phyloP scores from a whole-genome alignment of 2,329 filamentous ascomycete species.

The Pseudogymnoascus sp. region DNA sequence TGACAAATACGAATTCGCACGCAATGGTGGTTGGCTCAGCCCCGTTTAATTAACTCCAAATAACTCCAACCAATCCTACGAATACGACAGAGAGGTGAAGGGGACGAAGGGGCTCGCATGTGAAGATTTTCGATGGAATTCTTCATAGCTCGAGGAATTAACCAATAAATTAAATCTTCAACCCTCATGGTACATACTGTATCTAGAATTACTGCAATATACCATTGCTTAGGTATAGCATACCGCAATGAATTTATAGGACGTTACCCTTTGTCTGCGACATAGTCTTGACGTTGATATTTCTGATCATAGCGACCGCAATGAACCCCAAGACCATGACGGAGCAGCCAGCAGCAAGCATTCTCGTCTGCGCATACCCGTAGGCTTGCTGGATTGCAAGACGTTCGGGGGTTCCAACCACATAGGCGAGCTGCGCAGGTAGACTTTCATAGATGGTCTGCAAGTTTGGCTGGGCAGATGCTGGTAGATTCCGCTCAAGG shows the following conservation, averaged over 20 bases:
- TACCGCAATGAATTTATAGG: constrained; percentile 11
- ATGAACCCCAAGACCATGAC: constrained; percentile 35
- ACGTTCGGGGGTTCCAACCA: constrained; percentile 34
- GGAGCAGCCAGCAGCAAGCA: constrained; percentile 42
- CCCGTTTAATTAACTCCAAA: not conserved
- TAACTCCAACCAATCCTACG: not conserved
- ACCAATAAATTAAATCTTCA: not conserved
- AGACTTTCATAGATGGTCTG: constrained; percentile 45
- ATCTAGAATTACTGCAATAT: not conserved
- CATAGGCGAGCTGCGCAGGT: constrained; percentile 41
- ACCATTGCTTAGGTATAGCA: not conserved
- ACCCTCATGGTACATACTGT: not conserved
- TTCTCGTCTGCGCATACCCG: constrained; percentile 39
- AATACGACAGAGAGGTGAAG: not conserved
- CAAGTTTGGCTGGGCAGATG: constrained; percentile 29
- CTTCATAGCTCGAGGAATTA: not conserved
- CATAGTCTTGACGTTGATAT: constrained; percentile 37
- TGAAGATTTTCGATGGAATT: not conserved
- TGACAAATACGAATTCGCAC: not conserved
- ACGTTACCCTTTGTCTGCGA: constrained; percentile 36
- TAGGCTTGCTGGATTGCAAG: constrained; percentile 52
- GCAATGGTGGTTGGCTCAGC: not conserved
- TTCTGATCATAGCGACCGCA: constrained; percentile 35
- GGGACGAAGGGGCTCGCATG: not conserved
- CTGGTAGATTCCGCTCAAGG: constrained; percentile 43